phyloP scores from a whole-genome alignment of 1,284 basidiomycete species.

The Amylostereum areolatum region DNA sequence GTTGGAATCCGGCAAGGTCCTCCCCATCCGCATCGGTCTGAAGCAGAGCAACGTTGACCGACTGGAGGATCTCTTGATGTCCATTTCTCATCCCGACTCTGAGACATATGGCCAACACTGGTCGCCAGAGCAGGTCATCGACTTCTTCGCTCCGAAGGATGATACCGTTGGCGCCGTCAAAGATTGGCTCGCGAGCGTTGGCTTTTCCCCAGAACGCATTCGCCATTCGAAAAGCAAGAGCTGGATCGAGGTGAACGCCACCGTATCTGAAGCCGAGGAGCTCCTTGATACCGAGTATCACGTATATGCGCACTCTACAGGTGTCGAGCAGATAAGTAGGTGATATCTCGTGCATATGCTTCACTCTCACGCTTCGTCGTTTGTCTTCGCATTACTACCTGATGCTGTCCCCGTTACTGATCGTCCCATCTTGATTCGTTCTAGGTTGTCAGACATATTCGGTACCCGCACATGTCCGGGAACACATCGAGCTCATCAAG shows the following conservation, averaged over 20 bases:
- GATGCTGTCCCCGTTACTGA: too few species aligned
- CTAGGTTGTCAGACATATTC: constrained; percentile 33
- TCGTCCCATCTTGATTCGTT: background rate
- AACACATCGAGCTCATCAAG: constrained; percentile 38
- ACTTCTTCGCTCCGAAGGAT: constrained; percentile 32
- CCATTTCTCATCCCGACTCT: constrained; percentile 31
- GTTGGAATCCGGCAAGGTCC: constrained; percentile 17
- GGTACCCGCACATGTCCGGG: constrained; percentile 29
- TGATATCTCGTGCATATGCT: too few species aligned
- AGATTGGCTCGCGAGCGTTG: constrained; percentile 32
- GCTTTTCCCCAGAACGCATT: constrained; percentile 26
- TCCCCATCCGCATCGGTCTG: constrained; percentile 29
- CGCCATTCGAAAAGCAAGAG: constrained; percentile 26
- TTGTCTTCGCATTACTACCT: too few species aligned
- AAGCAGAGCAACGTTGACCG: constrained; percentile 30
- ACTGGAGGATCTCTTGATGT: constrained; percentile 29
- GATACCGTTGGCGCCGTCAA: constrained; percentile 29
- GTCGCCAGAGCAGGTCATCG: constrained; percentile 26
- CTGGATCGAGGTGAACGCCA: constrained; percentile 36
- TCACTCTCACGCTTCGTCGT: too few species aligned
- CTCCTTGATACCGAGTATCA: constrained; percentile 32
- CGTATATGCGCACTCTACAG: constrained; percentile 31
- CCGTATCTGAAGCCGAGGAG: constrained; percentile 33
- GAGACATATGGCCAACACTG: constrained; percentile 31
- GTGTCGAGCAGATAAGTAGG: constrained; percentile 33